Conservation (phyloP, 164 flowering plant species). For the Aristolochia fimbriata region DNA sequence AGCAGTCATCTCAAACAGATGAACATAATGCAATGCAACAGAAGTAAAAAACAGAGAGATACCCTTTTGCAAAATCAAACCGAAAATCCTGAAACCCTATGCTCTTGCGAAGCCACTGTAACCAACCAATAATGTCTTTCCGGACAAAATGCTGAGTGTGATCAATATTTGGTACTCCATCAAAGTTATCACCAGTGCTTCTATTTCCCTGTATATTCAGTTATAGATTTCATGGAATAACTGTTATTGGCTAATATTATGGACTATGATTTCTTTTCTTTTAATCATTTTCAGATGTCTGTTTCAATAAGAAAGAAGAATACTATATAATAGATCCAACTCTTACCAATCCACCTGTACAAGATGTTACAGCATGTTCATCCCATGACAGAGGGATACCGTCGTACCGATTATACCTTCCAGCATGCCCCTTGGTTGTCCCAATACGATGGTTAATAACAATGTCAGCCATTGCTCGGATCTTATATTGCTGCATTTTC, state of each 20-base stretch:
- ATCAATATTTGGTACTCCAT: slow-evolving; percentile 89
- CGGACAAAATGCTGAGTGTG: slow-evolving; percentile 73
- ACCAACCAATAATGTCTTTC: slow-evolving; percentile 69
- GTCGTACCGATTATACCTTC: slow-evolving; percentile 84
- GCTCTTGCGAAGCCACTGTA: slow-evolving; percentile 54
- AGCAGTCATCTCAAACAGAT: background rate
- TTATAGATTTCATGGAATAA: no score
- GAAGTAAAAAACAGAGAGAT: slow-evolving; percentile 3
- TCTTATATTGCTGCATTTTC: slow-evolving; percentile 59
- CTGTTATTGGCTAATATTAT: no score
- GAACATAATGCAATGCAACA: background rate
- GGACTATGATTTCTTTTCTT: no score
- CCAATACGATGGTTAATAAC: slow-evolving; percentile 94
- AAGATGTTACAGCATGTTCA: slow-evolving; percentile 82
- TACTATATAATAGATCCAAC: background rate
- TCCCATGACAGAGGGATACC: slow-evolving; percentile 83
- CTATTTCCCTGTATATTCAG: slow-evolving; percentile 46
- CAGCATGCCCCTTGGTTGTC: slow-evolving; percentile 80
- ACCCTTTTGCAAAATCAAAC: slow-evolving; percentile 97
- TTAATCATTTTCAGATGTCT: no score
- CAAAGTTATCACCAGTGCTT: slow-evolving; percentile 86
- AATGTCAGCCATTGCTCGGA: slow-evolving; percentile 92
- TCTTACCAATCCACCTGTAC: slow-evolving; percentile 86
- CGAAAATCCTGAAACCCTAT: slow-evolving; percentile 96
- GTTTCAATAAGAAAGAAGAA: no score